Evolutionary conservation across 2,329 filamentous ascomycete genomes (phyloP), one percentile per base, ranked within the genome.

Genomic region (Alternaria panax): DNA sequence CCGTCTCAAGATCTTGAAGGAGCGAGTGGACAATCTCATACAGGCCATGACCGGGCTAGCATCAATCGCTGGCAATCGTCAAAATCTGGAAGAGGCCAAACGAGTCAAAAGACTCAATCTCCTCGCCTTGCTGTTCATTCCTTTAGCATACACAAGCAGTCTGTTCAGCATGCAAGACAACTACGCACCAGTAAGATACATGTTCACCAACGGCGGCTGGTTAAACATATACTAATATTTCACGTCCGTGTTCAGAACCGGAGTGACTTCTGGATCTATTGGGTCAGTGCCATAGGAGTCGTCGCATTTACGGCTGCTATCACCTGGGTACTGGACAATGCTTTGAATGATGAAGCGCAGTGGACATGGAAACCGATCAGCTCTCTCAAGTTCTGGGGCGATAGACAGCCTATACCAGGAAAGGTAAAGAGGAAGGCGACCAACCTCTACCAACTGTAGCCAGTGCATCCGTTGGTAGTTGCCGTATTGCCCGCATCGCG

Each of bases 81-180:
- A 77, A 42, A 73, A 72, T 16, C 63, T 77, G 3, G 75, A 76
- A 36, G 75, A 76, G 55, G 75, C 75, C 16, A 77, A 75, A 51
- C 71, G 73, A 2, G 69, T 74, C 12, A 75, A 77, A 60, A 65
- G 73, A 4, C 61, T 77, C 5, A 77, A 75, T 22, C 36, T 75
- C 3, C 68, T 77, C 7, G 75, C 74, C 3, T 50, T 77, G 3
- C 30, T 76, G 4, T 77, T 75, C 59, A 74, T 76, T n/a, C 75
- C 75, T 0, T 53, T 77, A 3, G 74, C 73, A 1, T 77, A 76
- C 47, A 75, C 73, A 3, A 70, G 66, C 25, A 68, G 63, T 27
- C 42, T 77, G 12, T 77, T 77, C 55, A 75, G 73, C 55, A 77
- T 77, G 74, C 68, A 73, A 46, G 72, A 75, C 46, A 56, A 64